Evolutionary conservation across 768 basidiomycete genomes (phyloP).

Genomic region (Termitomyces heimii): DNA sequence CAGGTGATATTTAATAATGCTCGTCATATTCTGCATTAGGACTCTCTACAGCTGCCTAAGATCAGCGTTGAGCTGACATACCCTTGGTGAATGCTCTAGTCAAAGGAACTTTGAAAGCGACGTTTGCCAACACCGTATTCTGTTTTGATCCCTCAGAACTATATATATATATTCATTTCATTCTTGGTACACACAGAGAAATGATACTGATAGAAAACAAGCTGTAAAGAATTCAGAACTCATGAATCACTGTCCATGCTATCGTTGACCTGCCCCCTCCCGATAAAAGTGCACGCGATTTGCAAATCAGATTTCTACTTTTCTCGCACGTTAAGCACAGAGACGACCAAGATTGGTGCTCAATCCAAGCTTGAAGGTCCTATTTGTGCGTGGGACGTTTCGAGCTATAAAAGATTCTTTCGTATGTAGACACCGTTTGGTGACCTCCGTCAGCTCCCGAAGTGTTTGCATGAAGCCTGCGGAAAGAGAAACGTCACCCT

Average conservation of each 20-base stretch:
- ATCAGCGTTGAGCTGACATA: slow-evolving; percentile 4
- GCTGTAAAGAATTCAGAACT: not conserved
- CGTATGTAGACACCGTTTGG: not conserved
- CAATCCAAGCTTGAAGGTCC: not conserved
- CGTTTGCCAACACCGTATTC: slow-evolving; percentile 15
- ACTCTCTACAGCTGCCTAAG: slow-evolving; percentile 18
- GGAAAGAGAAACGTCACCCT: not conserved
- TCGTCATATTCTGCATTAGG: slow-evolving; percentile 3
- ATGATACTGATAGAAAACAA: not conserved
- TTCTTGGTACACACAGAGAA: not conserved
- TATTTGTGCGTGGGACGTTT: not conserved
- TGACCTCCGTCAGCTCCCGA: not conserved
- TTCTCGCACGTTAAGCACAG: not conserved
- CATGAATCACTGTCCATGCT: not conserved
- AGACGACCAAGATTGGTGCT: not conserved
- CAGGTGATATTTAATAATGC: not conserved
- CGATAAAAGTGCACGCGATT: not conserved
- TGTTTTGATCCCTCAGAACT: slow-evolving; percentile 17
- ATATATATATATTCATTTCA: too few species aligned
- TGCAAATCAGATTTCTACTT: not conserved
- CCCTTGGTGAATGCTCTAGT: slow-evolving; percentile 10
- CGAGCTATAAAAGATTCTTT: not conserved
- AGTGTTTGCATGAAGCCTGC: not conserved
- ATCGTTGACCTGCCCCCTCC: not conserved
- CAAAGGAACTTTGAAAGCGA: slow-evolving; percentile 16